These are phyloP conservation scores for Gracilaria gracilis DNA, from an alignment of 23 red algal genomes.

Conservation along the genomic window DNA sequence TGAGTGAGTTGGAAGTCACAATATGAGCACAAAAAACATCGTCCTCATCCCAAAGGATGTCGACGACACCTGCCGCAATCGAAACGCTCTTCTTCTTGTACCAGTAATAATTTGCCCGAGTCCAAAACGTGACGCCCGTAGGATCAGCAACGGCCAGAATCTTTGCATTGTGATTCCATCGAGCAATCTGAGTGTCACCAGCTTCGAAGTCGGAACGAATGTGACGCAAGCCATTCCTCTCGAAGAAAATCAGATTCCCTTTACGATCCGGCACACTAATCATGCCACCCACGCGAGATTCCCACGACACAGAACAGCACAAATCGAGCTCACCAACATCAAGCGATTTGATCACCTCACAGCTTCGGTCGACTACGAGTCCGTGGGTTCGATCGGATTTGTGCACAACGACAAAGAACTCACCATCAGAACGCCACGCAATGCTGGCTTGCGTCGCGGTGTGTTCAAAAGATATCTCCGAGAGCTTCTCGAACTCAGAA, in stretches of 20 bases:
- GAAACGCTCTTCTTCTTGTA: constrained; percentile 46
- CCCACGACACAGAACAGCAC: constrained; percentile 52
- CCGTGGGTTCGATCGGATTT: background rate
- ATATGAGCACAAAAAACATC: constrained; percentile 26
- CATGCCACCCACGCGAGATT: constrained; percentile 71
- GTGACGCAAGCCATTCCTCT: constrained; percentile 83
- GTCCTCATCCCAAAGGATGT: constrained; percentile 56
- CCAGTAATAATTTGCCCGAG: constrained; percentile 55
- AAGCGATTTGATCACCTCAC: background rate
- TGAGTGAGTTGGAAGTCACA: background rate
- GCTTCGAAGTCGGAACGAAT: constrained; percentile 52
- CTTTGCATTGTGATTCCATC: constrained; percentile 39
- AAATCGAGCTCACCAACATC: background rate
- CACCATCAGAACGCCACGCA: constrained; percentile 57
- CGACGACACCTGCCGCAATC: background rate
- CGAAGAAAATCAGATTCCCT: constrained; percentile 62
- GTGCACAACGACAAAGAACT: constrained; percentile 44
- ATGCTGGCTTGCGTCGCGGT: constrained; percentile 32
- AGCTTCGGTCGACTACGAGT: constrained; percentile 31
- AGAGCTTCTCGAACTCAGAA: constrained; percentile 25
- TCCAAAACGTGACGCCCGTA: constrained; percentile 23
- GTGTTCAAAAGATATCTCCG: background rate
- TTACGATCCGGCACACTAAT: constrained; percentile 29
- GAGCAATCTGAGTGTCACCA: background rate
- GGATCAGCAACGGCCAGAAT: constrained; percentile 37